Percentiles rank a stretch among this genome's conserved stretches.
phyloP scores from a whole-genome alignment of 2,329 filamentous ascomycete genomes.

The Chalara sp. region DNA sequence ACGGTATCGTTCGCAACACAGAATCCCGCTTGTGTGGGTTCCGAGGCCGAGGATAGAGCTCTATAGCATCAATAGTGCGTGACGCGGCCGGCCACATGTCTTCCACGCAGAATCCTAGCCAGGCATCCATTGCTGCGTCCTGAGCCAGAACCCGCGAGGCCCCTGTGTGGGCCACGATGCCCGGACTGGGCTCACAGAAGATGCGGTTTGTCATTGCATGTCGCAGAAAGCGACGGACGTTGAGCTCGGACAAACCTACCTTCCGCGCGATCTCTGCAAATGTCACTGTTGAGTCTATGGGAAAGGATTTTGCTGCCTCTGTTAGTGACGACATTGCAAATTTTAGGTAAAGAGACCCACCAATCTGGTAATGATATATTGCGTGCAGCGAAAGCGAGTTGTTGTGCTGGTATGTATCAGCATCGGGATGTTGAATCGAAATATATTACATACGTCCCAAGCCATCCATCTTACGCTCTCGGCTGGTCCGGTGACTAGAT shows the following conservation, averaged over 20 bases:
- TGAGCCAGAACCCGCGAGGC: slow-evolving; percentile 44
- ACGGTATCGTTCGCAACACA: slow-evolving; percentile 43
- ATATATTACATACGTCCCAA: slow-evolving; percentile 39
- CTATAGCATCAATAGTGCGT: slow-evolving; percentile 39
- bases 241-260: slow-evolving; percentile 40
- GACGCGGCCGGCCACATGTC: slow-evolving; percentile 40
- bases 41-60: slow-evolving; percentile 38
- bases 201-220: slow-evolving; percentile 52
- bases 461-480: slow-evolving; percentile 45
- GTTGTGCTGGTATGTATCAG: slow-evolving; percentile 34
- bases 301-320: slow-evolving; percentile 40
- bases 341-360: slow-evolving; percentile 30
- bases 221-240: slow-evolving; percentile 44
- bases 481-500: slow-evolving; percentile 41
- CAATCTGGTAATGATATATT: slow-evolving; percentile 43
- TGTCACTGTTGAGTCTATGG: slow-evolving; percentile 37
- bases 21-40: slow-evolving; percentile 43
- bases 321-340: not conserved
- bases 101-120: slow-evolving; percentile 48
- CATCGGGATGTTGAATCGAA: not conserved
- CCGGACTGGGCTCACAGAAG: slow-evolving; percentile 45
- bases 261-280: slow-evolving; percentile 39
- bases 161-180: slow-evolving; percentile 47
- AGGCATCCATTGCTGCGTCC: slow-evolving; percentile 41
- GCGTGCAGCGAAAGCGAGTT: slow-evolving; percentile 43